Conservation (phyloP, 2,329 filamentous ascomycete genomes). For the Harringtonia aguacate region DNA sequence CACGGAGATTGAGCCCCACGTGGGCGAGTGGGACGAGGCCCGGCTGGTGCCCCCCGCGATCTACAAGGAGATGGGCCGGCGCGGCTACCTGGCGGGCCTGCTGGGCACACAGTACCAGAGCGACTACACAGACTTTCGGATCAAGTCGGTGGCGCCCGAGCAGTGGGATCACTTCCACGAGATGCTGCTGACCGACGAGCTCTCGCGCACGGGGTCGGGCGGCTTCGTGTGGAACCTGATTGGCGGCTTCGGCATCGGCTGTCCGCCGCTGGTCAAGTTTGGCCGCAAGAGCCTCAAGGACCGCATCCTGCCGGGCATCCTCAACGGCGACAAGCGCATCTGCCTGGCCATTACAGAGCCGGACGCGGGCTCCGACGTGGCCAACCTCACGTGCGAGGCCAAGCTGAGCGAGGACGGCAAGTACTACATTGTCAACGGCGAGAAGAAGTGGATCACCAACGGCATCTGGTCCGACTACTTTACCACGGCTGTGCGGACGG, state of each 20-base stretch:
- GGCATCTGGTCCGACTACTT: slow-evolving; percentile 97
- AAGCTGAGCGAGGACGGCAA: slow-evolving; percentile 93
- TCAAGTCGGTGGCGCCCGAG: slow-evolving; percentile 72
- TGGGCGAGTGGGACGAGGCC: slow-evolving; percentile 94
- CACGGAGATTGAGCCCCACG: slow-evolving; percentile 76
- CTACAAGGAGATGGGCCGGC: slow-evolving; percentile 91
- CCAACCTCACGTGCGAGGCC: slow-evolving; percentile 90
- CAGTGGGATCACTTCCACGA: slow-evolving; percentile 99
- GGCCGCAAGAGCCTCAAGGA: slow-evolving; percentile 77
- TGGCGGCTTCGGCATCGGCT: slow-evolving; percentile 92
- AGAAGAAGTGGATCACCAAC: slow-evolving; percentile 99
- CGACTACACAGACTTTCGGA: slow-evolving; percentile 57
- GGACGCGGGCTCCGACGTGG: slow-evolving; percentile 89
- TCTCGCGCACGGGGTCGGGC: slow-evolving; percentile 79
- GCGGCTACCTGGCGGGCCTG: slow-evolving; percentile 87
- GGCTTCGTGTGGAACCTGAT: slow-evolving; percentile 96
- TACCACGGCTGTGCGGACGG: slow-evolving; percentile 90
- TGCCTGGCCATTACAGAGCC: slow-evolving; percentile 96
- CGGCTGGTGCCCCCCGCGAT: slow-evolving; percentile 80
- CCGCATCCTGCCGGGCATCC: slow-evolving; percentile 77
- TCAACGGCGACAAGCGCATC: slow-evolving; percentile 91
- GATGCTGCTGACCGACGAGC: slow-evolving; percentile 87
- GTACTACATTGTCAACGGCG: slow-evolving; percentile 98
- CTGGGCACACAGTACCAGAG: slow-evolving; percentile 75
- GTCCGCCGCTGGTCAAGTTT: slow-evolving; percentile 85